These are phyloP conservation scores for Globisporangium solare DNA, from an alignment of 352 stramenopile species.

Conservation along the genomic window DNA sequence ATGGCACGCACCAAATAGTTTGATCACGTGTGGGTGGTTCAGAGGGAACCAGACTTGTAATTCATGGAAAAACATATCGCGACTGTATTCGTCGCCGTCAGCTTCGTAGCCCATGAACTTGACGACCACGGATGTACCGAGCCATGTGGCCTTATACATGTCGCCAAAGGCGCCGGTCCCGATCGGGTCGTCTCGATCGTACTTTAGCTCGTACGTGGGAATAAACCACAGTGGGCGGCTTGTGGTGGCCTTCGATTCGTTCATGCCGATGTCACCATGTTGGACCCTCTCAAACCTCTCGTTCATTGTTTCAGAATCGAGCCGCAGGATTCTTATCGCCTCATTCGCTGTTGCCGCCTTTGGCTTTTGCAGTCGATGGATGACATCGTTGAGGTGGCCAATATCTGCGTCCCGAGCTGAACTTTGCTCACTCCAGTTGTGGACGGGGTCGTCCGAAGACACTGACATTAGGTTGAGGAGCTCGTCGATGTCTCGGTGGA, in stretches of 20 bases:
- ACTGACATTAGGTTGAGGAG: no score
- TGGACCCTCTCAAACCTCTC: no score
- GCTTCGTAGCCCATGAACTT: constrained; percentile 16
- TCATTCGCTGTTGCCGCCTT: no score
- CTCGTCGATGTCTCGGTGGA: no score
- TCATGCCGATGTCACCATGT: no score
- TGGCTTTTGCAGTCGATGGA: no score
- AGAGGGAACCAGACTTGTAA: constrained; percentile 28
- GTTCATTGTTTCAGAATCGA: neutral
- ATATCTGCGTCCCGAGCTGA: no score
- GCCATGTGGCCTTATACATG: constrained; percentile 5
- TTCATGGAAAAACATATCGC: constrained; percentile 22
- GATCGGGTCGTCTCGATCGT: neutral
- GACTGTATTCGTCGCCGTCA: neutral
- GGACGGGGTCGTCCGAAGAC: no score
- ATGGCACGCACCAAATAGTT: constrained; percentile 33
- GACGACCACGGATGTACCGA: constrained; percentile 6
- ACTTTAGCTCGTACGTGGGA: constrained; percentile 9
- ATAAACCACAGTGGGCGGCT: constrained; percentile 14
- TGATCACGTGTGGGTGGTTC: constrained; percentile 35
- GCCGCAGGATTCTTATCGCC: neutral
- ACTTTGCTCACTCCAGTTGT: no score
- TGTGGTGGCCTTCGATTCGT: no score
- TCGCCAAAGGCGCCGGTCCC: constrained; percentile 5
- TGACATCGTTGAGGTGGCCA: no score